These are phyloP conservation scores for Lunasporangiospora selenospora DNA, from an alignment of 192 early-diverging fungal genomes.

Conservation along the genomic window DNA sequence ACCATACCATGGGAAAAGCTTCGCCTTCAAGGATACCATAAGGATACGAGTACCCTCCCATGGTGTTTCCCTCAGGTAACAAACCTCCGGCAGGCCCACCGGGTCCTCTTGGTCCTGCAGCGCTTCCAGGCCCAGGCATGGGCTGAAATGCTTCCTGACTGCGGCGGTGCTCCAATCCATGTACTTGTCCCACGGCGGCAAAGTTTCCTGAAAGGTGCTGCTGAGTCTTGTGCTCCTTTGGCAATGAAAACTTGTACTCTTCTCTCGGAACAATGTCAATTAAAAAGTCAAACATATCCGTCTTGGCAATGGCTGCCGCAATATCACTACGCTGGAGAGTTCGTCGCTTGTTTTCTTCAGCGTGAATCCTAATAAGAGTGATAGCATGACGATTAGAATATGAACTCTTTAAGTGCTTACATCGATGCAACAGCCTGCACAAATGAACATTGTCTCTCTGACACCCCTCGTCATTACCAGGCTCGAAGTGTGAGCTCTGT, in stretches of 20 bases:
- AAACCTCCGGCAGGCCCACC: not conserved
- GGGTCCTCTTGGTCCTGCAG: slow-evolving; percentile 7
- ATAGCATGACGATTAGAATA: no score
- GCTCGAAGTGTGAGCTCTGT: slow-evolving; percentile 84
- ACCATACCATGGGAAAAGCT: slow-evolving; percentile 23
- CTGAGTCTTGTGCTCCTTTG: slow-evolving; percentile 33
- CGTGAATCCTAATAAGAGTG: slow-evolving; percentile 70
- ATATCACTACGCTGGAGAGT: slow-evolving; percentile 94
- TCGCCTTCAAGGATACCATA: slow-evolving; percentile 17
- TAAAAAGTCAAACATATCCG: slow-evolving; percentile 97
- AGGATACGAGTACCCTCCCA: slow-evolving; percentile 24
- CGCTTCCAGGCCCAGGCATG: slow-evolving; percentile 13
- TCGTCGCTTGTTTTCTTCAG: slow-evolving; percentile 96
- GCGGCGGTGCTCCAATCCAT: slow-evolving; percentile 12
- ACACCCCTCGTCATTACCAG: slow-evolving; percentile 58
- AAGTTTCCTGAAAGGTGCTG: slow-evolving; percentile 1
- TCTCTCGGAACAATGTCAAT: slow-evolving; percentile 98
- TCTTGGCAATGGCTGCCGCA: slow-evolving; percentile 84
- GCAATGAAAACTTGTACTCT: slow-evolving; percentile 61
- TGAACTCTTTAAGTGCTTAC: no score
- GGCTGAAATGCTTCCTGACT: slow-evolving; percentile 29
- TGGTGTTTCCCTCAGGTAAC: slow-evolving; percentile 5
- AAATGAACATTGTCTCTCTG: not conserved
- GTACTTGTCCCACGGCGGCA: not conserved
- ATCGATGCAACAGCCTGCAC: no score